phyloP scores from a whole-genome alignment of 257 asterid species.

The Solanum sitiens region DNA sequence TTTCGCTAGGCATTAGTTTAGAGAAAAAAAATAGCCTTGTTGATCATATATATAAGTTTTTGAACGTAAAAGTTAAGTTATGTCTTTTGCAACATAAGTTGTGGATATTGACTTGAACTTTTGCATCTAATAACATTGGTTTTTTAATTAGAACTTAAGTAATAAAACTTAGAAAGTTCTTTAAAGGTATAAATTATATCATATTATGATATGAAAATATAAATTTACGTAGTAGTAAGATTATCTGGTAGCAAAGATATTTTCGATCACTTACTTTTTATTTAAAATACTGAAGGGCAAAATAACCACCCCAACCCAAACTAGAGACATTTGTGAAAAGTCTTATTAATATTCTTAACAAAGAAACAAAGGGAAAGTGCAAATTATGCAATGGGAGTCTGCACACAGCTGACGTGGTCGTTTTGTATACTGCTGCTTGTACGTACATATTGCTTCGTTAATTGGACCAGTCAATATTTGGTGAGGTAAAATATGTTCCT shows the following conservation, averaged over 20 bases:
- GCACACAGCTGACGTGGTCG: background rate
- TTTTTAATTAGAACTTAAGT: background rate
- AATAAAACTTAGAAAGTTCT: background rate
- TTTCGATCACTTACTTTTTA: background rate
- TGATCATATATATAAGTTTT: background rate
- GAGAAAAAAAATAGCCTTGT: too few species aligned
- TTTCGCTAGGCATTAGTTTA: background rate
- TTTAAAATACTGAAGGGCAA: background rate
- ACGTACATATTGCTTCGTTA: background rate
- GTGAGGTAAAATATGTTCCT: background rate
- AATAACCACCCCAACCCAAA: background rate
- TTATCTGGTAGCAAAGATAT: background rate
- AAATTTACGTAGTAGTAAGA: background rate
- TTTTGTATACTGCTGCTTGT: background rate
- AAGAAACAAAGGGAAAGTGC: background rate
- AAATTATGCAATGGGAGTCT: background rate
- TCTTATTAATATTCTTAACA: background rate
- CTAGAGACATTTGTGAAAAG: background rate
- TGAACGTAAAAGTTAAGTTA: background rate
- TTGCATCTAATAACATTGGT: background rate
- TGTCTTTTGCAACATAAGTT: background rate
- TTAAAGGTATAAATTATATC: background rate
- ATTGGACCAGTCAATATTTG: background rate
- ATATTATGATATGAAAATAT: background rate
- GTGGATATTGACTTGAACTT: background rate